phyloP scores from a whole-genome alignment of 768 basidiomycete genomes.

The Cystofilobasidium macerans region DNA sequence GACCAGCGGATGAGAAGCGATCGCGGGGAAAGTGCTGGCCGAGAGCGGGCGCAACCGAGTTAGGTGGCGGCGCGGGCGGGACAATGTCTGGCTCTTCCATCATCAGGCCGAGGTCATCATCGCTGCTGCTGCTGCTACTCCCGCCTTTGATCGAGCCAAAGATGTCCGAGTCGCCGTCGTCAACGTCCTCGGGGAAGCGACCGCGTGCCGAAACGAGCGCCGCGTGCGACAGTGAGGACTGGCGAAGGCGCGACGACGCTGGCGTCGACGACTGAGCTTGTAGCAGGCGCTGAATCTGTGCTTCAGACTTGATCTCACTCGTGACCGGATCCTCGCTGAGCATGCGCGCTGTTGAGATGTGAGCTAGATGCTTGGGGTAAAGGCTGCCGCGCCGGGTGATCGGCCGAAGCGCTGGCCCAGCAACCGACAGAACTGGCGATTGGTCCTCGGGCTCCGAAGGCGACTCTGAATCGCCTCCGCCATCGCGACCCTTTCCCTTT shows the following conservation, averaged over 20 bases:
- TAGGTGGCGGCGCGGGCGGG: neutral
- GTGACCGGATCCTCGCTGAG: neutral
- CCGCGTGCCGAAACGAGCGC: neutral
- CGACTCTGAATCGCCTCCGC: neutral
- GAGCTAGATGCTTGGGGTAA: slow-evolving; percentile 9
- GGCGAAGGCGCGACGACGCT: neutral
- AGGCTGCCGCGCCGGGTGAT: slow-evolving; percentile 9
- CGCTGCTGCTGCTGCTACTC: slow-evolving; percentile 1
- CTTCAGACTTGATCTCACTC: slow-evolving; percentile 8
- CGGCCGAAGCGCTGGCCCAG: neutral
- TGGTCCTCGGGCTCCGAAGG: neutral
- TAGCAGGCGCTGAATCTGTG: slow-evolving; percentile 13
- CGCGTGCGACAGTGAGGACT: neutral
- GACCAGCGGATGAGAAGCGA: neutral
- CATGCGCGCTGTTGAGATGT: neutral
- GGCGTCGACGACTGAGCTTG: slow-evolving; percentile 2
- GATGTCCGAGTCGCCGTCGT: slow-evolving; percentile 10
- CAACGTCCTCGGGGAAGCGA: slow-evolving; percentile 16
- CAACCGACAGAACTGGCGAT: neutral
- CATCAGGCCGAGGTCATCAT: slow-evolving; percentile 6
- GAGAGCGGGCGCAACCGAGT: neutral
- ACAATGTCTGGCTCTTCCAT: neutral
- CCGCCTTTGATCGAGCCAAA: neutral
- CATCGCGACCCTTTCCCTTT: neutral
- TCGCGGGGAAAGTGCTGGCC: neutral